Evolutionary conservation across 305 asterid genomes (phyloP).

Genomic region (Solanum hybrid): DNA sequence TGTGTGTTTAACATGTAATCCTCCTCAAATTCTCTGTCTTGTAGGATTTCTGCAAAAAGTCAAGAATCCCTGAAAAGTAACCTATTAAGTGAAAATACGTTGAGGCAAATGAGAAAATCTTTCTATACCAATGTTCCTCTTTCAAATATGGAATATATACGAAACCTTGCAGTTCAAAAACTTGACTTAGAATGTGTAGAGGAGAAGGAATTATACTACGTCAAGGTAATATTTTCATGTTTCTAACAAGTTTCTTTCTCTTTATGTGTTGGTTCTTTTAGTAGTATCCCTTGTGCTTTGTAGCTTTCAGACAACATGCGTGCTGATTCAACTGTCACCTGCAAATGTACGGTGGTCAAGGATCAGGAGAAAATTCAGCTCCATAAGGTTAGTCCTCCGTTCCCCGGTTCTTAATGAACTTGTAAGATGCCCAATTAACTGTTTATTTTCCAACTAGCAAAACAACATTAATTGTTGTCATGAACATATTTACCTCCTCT

Average conservation of each 20-base stretch:
- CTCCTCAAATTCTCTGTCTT: not conserved
- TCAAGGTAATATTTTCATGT: slow-evolving; percentile 22
- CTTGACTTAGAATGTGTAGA: slow-evolving; percentile 15
- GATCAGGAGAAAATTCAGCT: slow-evolving; percentile 24
- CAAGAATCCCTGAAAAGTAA: slow-evolving; percentile 18
- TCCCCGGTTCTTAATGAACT: not conserved
- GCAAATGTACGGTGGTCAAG: slow-evolving; percentile 33
- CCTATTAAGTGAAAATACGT: slow-evolving; percentile 6
- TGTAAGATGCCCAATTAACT: not conserved
- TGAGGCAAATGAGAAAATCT: slow-evolving; percentile 22
- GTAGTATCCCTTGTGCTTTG: slow-evolving; percentile 2
- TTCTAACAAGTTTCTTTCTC: not conserved
- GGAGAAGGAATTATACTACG: slow-evolving; percentile 34
- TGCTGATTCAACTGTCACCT: slow-evolving; percentile 30
- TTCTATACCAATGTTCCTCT: slow-evolving; percentile 32
- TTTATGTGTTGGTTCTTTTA: not conserved
- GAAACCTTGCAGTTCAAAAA: slow-evolving; percentile 18
- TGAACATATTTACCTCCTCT: not conserved
- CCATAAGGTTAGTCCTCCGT: slow-evolving; percentile 29
- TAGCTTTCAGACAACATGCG: slow-evolving; percentile 30
- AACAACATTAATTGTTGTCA: not conserved
- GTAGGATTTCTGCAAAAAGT: slow-evolving; percentile 27
- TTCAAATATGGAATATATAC: slow-evolving; percentile 22
- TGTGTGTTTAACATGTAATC: not conserved
- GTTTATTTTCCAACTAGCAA: not conserved